Percentiles rank a stretch among this genome's conserved stretches.
Conservation (phyloP, 2,329 filamentous ascomycete species). For the Anthostomella pinea region DNA sequence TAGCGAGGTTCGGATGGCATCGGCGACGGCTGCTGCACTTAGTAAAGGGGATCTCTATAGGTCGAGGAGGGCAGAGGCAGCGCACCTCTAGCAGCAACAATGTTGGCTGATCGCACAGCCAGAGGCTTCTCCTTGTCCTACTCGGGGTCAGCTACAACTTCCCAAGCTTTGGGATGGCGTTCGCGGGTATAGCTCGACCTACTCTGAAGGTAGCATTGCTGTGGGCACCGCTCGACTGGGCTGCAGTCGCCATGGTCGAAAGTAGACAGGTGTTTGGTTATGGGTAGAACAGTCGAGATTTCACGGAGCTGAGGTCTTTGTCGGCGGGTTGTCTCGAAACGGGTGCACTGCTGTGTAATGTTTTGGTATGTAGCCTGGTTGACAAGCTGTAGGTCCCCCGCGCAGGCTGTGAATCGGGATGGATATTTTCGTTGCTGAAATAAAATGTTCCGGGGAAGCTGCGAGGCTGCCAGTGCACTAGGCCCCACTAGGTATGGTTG, state of each 20-base stretch:
- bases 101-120: slow-evolving; percentile 93
- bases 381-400: neutral
- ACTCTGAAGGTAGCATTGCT: slow-evolving; percentile 58
- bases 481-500: slow-evolving; percentile 9
- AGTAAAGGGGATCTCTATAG: slow-evolving; percentile 28
- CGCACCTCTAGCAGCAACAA: slow-evolving; percentile 90
- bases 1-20: slow-evolving; percentile 94
- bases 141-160: slow-evolving; percentile 16
- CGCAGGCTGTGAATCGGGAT: neutral
- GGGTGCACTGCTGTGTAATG: neutral
- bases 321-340: neutral
- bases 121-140: slow-evolving; percentile 96
- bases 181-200: slow-evolving; percentile 27
- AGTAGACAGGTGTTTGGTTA: slow-evolving; percentile 9
- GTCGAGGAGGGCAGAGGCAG: slow-evolving; percentile 2
- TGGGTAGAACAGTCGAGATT: slow-evolving; percentile 1
- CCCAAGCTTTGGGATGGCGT: slow-evolving; percentile 1
- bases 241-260: slow-evolving; percentile 48
- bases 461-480: slow-evolving; percentile 27
- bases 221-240: slow-evolving; percentile 38
- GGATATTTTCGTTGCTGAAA: slow-evolving; percentile 1
- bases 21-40: slow-evolving; percentile 72
- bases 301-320: neutral
- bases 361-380: neutral
- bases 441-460: slow-evolving; percentile 25